Conservation (phyloP, 2,329 filamentous ascomycete species). For the Clarireedia monteithiana region DNA sequence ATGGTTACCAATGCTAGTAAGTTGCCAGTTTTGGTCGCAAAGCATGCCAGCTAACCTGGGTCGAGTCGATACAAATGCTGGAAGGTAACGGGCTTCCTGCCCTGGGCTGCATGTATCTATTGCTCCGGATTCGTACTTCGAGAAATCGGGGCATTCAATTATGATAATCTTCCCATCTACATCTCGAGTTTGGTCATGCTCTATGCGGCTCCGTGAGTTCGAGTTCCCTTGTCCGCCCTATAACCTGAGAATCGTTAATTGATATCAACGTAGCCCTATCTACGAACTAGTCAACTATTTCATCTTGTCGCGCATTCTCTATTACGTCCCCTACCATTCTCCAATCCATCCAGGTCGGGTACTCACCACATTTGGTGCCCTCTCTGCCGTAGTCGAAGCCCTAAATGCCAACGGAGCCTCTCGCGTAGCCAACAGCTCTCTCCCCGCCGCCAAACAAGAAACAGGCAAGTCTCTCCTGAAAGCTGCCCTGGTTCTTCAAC, state of each 20-base stretch:
- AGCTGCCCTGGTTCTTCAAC: constrained; percentile 45
- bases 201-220: constrained; percentile 24
- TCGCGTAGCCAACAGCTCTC: constrained; percentile 38
- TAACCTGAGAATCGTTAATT: background rate
- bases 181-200: constrained; percentile 34
- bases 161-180: constrained; percentile 38
- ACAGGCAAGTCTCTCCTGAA: constrained; percentile 41
- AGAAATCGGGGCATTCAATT: constrained; percentile 44
- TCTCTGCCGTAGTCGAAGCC: constrained; percentile 41
- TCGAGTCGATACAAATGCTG: constrained; percentile 49
- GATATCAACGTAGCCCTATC: constrained; percentile 38
- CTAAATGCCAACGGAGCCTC: constrained; percentile 42
- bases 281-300: constrained; percentile 56
- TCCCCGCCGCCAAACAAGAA: constrained; percentile 32
- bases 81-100: constrained; percentile 45
- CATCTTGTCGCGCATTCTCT: constrained; percentile 50
- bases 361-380: constrained; percentile 37
- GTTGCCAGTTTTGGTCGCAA: constrained; percentile 19
- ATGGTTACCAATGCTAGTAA: constrained; percentile 50
- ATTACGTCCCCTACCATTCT: constrained; percentile 52
- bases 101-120: constrained; percentile 47
- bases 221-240: constrained; percentile 15
- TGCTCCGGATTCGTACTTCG: constrained; percentile 47
- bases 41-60: background rate
- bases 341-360: constrained; percentile 41